Conservation (phyloP, 148 eudicot species). For the Selenicereus undatus region DNA sequence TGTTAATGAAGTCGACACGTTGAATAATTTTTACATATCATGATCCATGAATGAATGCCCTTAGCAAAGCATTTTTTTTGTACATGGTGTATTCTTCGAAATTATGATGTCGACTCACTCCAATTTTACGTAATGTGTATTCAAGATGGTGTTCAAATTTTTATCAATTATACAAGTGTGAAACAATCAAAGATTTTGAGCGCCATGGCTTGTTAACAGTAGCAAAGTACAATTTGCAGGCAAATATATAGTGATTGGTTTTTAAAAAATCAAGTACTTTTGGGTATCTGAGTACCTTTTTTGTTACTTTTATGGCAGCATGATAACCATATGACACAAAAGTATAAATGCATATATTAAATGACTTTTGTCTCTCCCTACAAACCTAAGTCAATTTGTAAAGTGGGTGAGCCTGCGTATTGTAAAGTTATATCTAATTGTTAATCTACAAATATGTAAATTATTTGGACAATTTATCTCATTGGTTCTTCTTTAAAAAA, state of each 20-base stretch:
- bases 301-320: conserved; percentile 14
- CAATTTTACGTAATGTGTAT: conserved; percentile 7
- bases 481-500: too few species aligned
- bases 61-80: background rate
- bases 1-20: too few species aligned
- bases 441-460: too few species aligned
- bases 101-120: conserved; percentile 25
- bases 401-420: background rate
- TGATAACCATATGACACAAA: conserved; percentile 17
- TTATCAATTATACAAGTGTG: conserved; percentile 12
- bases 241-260: conserved; percentile 10
- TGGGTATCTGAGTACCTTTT: conserved; percentile 15
- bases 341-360: conserved; percentile 23
- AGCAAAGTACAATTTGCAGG: conserved; percentile 9
- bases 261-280: conserved; percentile 14
- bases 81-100: conserved; percentile 24
- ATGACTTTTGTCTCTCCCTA: background rate
- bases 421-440: too few species aligned
- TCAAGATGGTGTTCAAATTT: conserved; percentile 17
- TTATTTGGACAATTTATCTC: too few species aligned
- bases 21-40: too few species aligned
- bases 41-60: too few species aligned
- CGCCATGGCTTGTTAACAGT: background rate
- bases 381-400: conserved; percentile 5
- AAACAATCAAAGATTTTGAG: conserved; percentile 8